Base-by-base conservation (phyloP, 306 rosid species). In the Cucurbita ficifolia region DNA sequence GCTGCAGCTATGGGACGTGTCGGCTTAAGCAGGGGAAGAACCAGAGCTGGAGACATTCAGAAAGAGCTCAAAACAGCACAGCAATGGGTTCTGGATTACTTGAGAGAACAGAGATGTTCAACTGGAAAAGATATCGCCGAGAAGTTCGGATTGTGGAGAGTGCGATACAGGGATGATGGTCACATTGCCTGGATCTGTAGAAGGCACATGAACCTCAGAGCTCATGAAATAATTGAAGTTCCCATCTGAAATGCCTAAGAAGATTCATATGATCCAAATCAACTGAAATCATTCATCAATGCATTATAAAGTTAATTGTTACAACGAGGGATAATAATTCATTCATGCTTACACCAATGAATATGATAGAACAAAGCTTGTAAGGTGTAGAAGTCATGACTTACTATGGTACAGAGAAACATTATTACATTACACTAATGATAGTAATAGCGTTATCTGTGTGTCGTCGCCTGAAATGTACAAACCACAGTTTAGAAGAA, bases 31-130 rank as follows among this genome's bases (percentile, higher is more conserved):
- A n/a, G 84, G 70, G 77, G 63, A 67, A 79, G 86, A 81, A 81
- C 81, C 70, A 83, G 84, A 76, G 83, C 83, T 19, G 81, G 96
- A 77, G 88, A 86, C 71, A 87, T 88, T 52, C 92, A 84, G 61
- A 95, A 89, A 82, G 96, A 89, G 68, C 76, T 64, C n/a, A 87
- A 80, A 83, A 82, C 88, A 48, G 96, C 97, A 61, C 97, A 91
- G 52, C 97, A 91, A 80, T 94, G 99, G 96, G 86, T 95, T 49
- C 81, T 88, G 76, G 99, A 95, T 87, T 91, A 91, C 86, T 78
- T 95, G 19, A 88, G 97, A 76, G 96, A 95, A 22, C 78, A 90
- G 64, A 75, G 81, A 46, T 89, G 97, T 82, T 89, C 97, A 73
- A 79, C 87, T 6, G 96, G 99, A 75, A 91, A 91, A 77, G 97